Conservation (phyloP, 1,284 basidiomycete species). For the Tranzscheliella williamsii region DNA sequence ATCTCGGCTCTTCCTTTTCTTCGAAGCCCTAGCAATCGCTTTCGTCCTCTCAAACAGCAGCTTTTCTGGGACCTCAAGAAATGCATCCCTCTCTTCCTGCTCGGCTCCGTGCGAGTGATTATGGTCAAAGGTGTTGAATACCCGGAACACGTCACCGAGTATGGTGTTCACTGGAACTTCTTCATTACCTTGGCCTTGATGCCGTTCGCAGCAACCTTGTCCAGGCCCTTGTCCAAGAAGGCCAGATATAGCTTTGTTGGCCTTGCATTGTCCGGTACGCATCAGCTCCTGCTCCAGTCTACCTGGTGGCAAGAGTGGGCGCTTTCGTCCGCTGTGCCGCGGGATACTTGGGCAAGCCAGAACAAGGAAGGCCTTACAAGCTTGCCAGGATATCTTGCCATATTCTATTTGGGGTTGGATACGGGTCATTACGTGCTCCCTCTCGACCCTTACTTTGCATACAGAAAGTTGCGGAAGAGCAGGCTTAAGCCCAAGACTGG, state of each 20-base stretch:
- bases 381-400: constrained; percentile 81
- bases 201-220: constrained; percentile 73
- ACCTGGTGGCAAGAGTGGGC: constrained; percentile 44
- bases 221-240: constrained; percentile 64
- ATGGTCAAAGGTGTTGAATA: constrained; percentile 93
- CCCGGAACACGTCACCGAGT: constrained; percentile 91
- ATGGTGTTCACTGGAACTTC: constrained; percentile 98
- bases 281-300: constrained; percentile 15
- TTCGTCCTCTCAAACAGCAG: constrained; percentile 18
- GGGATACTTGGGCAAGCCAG: constrained; percentile 71
- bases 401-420: constrained; percentile 83
- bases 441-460: constrained; percentile 67
- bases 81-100: constrained; percentile 70
- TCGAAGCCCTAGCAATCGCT: constrained; percentile 12
- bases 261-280: constrained; percentile 64
- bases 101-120: constrained; percentile 78
- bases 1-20: constrained; percentile 77
- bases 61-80: constrained; percentile 65
- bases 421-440: constrained; percentile 80
- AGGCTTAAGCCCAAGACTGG: constrained; percentile 12
- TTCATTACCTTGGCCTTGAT: constrained; percentile 88
- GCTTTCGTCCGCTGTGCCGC: constrained; percentile 39
- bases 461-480: constrained; percentile 11
- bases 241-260: constrained; percentile 72
- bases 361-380: constrained; percentile 92